Evolutionary conservation across 257 asterid genomes (phyloP), one percentile per base, ranked within the genome.

Genomic region (Craterostigma plantagineum): DNA sequence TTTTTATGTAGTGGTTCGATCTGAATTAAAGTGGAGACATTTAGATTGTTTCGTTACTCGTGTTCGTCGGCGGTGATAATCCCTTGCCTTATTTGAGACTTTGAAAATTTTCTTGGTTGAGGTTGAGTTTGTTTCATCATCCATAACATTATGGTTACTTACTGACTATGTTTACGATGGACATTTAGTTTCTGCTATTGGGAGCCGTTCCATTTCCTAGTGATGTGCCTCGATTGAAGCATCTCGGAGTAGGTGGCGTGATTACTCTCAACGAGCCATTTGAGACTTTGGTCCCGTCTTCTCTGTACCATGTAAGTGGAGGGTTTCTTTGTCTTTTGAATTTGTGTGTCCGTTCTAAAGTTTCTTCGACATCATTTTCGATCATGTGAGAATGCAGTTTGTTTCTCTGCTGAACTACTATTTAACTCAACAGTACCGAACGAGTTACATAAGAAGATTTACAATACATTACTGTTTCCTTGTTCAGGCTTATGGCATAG

Each of bases 131-230:
- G 30, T 23, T 23, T 23, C 30, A 23, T 23, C 30, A 23, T 23
- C 30, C 30, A 23, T 23, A 23, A 23, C 6, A 6, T 23, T 23
- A 23, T 23, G 6, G 30, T 23, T 23, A 23, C n/a, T n/a, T n/a
- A n/a, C 30, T 6, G 30, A 23, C 30, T 23, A 23, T 23, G 30
- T 6, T 23, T 23, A 30, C 58, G 10, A 7, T 23, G 30, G 2
- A 41, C 45, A 23, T 56, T 34, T 60, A 76, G 87, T 76, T 76
- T 65, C 59, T 85, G 41, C 60, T 86, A 45, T 65, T 86, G 56
- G 96, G 96, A 50, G 96, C 96, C 15, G 96, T 86, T 67, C 96
- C 96, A 16, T 86, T 81, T 51, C 94, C 92, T 0, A 81, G 76
- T 45, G 96, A 86, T 53, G 96, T 86, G 18, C 84, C 69, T 18